Evolutionary conservation across 2,329 filamentous ascomycete species (phyloP), one percentile per base, ranked within the genome.

Genomic region (Fusarium sp.): DNA sequence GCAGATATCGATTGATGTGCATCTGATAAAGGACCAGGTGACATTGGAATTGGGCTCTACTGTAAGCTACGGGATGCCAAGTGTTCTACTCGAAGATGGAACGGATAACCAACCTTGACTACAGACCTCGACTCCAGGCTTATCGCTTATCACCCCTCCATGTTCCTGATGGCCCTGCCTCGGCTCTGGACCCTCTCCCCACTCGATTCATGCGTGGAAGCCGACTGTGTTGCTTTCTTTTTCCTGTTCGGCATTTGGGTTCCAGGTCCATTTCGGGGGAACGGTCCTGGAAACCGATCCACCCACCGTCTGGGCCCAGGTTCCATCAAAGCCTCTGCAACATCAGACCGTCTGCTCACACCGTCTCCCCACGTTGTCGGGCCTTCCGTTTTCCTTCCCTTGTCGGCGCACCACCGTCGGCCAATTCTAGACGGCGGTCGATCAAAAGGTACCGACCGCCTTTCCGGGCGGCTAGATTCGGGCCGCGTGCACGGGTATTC

Each of bases 391-490:
- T 70, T 46, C 66, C 50, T 60, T 46, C n/a, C n/a, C n/a, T n/a
- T n/a, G 30, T 30, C 50, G 54, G 27, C 15, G 34, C 41, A 46
- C 57, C 65, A 60, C 59, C 67, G 51, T 71, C 40, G 44, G 30
- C 68, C 63, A 68, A 67, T 70, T 62, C 10, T 51, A 52, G 43
- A 46, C 50, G 18, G 16, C 41, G 52, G 56, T 44, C 54, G 51
- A 31, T n/a, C 27, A 43, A 36, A 41, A 16, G 23, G 10, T 53
- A 40, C 58, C 39, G 36, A 28, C 56, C 57, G 30, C 44, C 43
- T 68, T 55, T 37, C 58, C 54, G 53, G 44, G 63, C 72, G 70
- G 65, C 62, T 72, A 74, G 57, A 75, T 69, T 74, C 72, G 72
- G 68, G 66, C 72, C 73, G 72, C 62, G 59, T 61, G 62, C 68